phyloP scores from a whole-genome alignment of 2,329 filamentous ascomycete genomes.

The Hymenoscyphus infarciens region DNA sequence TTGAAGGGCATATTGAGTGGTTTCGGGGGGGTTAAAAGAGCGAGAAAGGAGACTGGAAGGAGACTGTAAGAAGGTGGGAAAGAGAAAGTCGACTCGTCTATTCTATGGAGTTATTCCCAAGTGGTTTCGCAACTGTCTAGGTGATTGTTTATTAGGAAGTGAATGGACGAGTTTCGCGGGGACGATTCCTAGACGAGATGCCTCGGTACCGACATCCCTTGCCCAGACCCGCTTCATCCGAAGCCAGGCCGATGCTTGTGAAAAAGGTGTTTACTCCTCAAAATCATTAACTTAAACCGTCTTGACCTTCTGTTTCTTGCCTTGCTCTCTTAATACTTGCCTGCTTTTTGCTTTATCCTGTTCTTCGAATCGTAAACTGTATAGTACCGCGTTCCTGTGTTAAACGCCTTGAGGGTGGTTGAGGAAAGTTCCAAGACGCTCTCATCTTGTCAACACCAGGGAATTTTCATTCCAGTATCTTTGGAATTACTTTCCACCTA shows the following conservation, averaged over 20 bases:
- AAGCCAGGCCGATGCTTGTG: no score
- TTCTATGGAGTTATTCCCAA: slow-evolving; percentile 13
- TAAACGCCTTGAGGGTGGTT: background rate
- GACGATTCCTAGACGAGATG: slow-evolving; percentile 5
- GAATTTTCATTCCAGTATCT: no score
- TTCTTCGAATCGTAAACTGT: background rate
- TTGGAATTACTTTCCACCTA: no score
- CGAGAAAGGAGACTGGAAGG: no score
- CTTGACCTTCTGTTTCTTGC: background rate
- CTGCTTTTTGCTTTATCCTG: background rate
- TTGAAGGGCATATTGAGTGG: slow-evolving; percentile 37
- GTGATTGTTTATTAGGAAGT: background rate
- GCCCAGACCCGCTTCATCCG: no score
- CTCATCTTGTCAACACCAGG: no score
- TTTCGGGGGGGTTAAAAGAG: no score
- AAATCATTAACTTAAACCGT: no score
- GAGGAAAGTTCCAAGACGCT: slow-evolving; percentile 1
- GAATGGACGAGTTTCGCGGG: slow-evolving; percentile 6
- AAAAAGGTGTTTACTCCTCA: no score
- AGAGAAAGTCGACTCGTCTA: slow-evolving; percentile 4
- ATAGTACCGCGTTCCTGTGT: background rate
- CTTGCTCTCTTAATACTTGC: background rate
- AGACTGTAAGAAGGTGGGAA: background rate
- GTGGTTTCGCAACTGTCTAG: background rate
- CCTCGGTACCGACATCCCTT: slow-evolving; percentile 8